phyloP scores from a whole-genome alignment of 2,329 filamentous ascomycete genomes.

The Neonectria neomacrospora region DNA sequence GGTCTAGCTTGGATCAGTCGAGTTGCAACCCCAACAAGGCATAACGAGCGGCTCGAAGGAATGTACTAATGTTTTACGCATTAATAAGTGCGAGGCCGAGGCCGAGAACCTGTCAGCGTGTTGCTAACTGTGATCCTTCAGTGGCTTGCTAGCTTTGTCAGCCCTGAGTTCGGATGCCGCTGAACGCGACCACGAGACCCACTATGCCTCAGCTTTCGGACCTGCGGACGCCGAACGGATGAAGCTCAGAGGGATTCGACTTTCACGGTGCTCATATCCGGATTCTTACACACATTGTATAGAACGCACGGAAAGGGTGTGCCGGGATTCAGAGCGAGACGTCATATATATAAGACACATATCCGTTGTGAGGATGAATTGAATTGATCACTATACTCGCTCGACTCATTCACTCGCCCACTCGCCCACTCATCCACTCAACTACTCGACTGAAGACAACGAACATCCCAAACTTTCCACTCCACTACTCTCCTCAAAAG shows the following conservation, averaged over 20 bases:
- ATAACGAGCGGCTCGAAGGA: neutral
- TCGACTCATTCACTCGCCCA: too few species aligned
- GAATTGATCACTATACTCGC: neutral
- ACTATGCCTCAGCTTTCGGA: neutral
- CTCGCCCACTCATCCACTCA: slow-evolving; percentile 5
- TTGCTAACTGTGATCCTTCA: neutral
- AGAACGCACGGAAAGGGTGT: neutral
- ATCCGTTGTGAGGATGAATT: neutral
- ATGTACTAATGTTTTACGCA: neutral
- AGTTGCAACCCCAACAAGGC: neutral
- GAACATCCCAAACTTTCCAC: neutral
- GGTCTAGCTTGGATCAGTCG: neutral
- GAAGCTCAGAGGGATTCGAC: neutral
- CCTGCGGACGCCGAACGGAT: slow-evolving; percentile 10
- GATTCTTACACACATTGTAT: neutral
- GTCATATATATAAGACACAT: slow-evolving; percentile 7
- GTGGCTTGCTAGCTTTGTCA: slow-evolving; percentile 2
- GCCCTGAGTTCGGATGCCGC: neutral
- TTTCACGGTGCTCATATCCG: neutral
- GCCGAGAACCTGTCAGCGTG: neutral
- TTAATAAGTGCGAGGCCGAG: neutral
- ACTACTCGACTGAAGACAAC: neutral
- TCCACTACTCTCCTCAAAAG: too few species aligned
- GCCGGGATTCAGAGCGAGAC: neutral
- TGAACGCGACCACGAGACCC: neutral